Conservation (phyloP, 345 rosid species). For the Hypericum perforatum region DNA sequence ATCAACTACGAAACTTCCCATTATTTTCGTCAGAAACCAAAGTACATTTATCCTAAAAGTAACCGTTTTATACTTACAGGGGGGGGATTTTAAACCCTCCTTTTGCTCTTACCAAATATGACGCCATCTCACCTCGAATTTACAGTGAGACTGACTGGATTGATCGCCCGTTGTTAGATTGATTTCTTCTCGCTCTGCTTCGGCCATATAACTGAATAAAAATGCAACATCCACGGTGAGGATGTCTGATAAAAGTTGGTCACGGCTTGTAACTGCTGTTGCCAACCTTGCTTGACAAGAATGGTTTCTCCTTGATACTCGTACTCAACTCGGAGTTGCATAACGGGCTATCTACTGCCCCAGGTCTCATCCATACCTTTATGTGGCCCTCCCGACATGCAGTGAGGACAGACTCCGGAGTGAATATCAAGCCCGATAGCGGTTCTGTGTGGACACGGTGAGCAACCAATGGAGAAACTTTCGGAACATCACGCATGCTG, state of each 20-base stretch:
- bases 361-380: slow-evolving; percentile 93
- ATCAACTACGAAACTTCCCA: slow-evolving; percentile 24
- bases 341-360: slow-evolving; percentile 28
- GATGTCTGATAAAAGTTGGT: too few relatives aligned
- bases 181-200: too few relatives aligned
- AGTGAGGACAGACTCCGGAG: slow-evolving; percentile 78
- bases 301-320: too few relatives aligned
- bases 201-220: too few relatives aligned
- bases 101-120: slow-evolving; percentile 25
- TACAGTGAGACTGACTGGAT: too few relatives aligned
- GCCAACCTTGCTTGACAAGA: too few relatives aligned
- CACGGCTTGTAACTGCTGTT: too few relatives aligned
- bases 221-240: too few relatives aligned
- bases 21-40: slow-evolving; percentile 32
- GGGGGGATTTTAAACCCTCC: slow-evolving; percentile 22
- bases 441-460: slow-evolving; percentile 94
- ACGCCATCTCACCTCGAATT: slow-evolving; percentile 14
- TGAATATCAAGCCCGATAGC: slow-evolving; percentile 82
- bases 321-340: too few relatives aligned
- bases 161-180: too few relatives aligned
- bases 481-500: slow-evolving; percentile 84
- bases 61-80: slow-evolving; percentile 40
- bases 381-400: slow-evolving; percentile 91
- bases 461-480: slow-evolving; percentile 76
- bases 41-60: slow-evolving; percentile 21